Evolutionary conservation across 768 basidiomycete species (phyloP), one percentile per base, ranked within the genome.

Genomic region (Boletus pseudo-olivaceus): DNA sequence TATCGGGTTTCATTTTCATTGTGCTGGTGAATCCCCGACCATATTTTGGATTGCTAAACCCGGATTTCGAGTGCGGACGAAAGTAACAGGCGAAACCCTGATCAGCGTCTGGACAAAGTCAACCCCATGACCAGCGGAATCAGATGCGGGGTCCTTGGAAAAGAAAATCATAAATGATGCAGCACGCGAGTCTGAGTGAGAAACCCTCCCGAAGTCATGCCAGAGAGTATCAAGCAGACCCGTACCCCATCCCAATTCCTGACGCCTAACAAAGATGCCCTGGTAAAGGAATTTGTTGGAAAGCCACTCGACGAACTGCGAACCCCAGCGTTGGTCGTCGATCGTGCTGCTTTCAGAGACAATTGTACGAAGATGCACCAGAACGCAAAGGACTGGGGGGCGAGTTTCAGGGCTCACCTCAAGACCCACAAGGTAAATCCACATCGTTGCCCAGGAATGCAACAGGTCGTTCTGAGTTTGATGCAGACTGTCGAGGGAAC

Each of bases 311-410:
- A 79, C 41, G 71, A 70, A 2, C 71, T 93, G 26, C 78, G 88
- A 51, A 93, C 91, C 0, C 91, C 91, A 17, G 89, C 88, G 2
- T 71, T 91, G 58, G 74, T 93, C 55, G 82, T 93, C 58, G 89
- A 94, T 72, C 81, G 87, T 26, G 76, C 79, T 9, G 58, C 83
- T 9, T 93, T 93, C 68, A 81, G 81, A 34, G 69, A 77, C 30
- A 94, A 94, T 67, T 93, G 90, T 67, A 78, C 78, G 11, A 73
- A 68, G 53, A 91, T 94, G 85, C 85, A 88, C 59, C 67, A 74
- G 46, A 83, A 81, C 39, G 82, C 88, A 14, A 76, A 76, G 51
- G 75, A 77, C 27, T 87, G 86, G 79, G 84, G 84, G 2, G 84
- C 88, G 15, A 74, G 64, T 9, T 93, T 94, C 68, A 77, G 92